A percentile compares a stretch with the other conserved stretches of the same genome.
Evolutionary conservation across 345 rosid species (phyloP).

Genomic region (Citrus sp.): DNA sequence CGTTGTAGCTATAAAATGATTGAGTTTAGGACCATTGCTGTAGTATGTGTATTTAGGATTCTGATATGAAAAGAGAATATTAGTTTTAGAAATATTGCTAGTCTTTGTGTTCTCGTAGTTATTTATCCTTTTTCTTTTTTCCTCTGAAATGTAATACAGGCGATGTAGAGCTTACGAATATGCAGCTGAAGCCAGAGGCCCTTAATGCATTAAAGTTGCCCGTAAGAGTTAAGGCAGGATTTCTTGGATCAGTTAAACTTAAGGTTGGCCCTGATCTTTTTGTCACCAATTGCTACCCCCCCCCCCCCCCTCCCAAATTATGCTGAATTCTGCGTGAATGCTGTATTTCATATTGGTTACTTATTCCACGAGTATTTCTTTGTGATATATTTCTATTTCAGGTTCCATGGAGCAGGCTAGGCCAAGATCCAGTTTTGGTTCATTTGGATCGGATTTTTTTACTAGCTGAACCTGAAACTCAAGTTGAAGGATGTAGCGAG

Average conservation of each 20-base stretch:
- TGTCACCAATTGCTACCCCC: not conserved
- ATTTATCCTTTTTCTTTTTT: not conserved
- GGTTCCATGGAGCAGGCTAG: conserved; percentile 99
- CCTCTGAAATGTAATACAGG: conserved; percentile 44
- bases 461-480: conserved; percentile 85
- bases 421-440: conserved; percentile 95
- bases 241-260: conserved; percentile 96
- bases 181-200: conserved; percentile 99
- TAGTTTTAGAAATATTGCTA: not conserved
- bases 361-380: not conserved
- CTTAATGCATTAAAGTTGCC: conserved; percentile 93
- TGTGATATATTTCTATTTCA: conserved; percentile 28
- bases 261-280: conserved; percentile 53
- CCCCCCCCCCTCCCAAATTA: not conserved
- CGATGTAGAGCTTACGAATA: conserved; percentile 89
- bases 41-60: not conserved
- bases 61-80: not conserved
- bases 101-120: not conserved
- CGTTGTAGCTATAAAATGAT: not conserved
- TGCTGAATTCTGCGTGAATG: not conserved
- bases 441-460: conserved; percentile 82
- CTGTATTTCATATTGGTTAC: not conserved
- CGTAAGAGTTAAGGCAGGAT: conserved; percentile 97
- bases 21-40: not conserved
- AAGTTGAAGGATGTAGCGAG: conserved; percentile 72